Evolutionary conservation across 1,139 yeast species (phyloP).

Genomic region (Fermentozyma sake): DNA sequence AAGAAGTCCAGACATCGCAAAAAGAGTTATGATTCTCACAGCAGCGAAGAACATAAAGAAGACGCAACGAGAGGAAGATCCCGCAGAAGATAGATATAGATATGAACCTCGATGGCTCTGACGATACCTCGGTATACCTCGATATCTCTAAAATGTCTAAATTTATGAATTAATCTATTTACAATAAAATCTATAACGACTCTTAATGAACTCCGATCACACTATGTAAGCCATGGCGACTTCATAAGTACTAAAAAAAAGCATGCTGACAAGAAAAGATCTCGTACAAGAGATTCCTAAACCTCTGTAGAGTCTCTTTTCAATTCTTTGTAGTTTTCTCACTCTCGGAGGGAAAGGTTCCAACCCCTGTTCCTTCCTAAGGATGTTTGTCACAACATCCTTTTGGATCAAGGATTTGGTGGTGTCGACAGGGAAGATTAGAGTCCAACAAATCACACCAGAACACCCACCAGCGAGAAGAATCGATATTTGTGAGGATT

Average conservation of each 20-base stretch:
- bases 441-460: conserved; percentile 69
- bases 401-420: conserved; percentile 70
- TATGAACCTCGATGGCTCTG: background rate
- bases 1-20: conserved; percentile 11
- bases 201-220: too few species aligned
- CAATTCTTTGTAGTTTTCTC: conserved; percentile 24
- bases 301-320: conserved; percentile 63
- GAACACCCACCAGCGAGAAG: conserved; percentile 73
- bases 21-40: conserved; percentile 1
- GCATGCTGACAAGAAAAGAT: conserved; percentile 69
- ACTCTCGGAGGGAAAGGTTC: conserved; percentile 27
- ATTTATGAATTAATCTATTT: background rate
- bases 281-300: conserved; percentile 69
- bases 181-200: conserved; percentile 1
- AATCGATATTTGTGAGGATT: conserved; percentile 32
- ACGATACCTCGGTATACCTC: background rate
- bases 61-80: conserved; percentile 9
- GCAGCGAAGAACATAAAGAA: conserved; percentile 5
- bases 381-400: conserved; percentile 65
- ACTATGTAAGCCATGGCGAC: conserved; percentile 52
- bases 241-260: conserved; percentile 72
- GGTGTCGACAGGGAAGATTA: conserved; percentile 78
- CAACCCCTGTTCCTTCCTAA: conserved; percentile 46
- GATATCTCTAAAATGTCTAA: background rate
- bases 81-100: conserved; percentile 1